These are phyloP conservation scores for Begonia masoniana DNA, from an alignment of 306 rosid genomes.

Conservation along the genomic window DNA sequence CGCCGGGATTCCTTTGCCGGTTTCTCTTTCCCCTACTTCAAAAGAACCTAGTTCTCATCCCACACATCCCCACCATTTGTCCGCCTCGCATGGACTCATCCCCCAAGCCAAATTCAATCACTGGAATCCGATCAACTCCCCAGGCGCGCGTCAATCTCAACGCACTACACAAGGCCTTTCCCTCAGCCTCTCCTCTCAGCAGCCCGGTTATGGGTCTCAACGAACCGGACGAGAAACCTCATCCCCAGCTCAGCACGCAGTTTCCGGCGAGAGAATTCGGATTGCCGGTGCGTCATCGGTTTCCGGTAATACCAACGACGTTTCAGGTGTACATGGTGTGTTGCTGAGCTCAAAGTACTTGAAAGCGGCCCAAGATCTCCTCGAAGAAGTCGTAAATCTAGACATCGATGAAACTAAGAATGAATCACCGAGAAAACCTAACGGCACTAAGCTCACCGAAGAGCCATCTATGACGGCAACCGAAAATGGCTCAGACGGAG, in stretches of 20 bases:
- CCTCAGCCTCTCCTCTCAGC: slow-evolving; percentile 64
- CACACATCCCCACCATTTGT: slow-evolving; percentile 37
- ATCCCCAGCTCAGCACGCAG: slow-evolving; percentile 8
- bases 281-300: too few species aligned
- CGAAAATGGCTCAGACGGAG: slow-evolving; percentile 36
- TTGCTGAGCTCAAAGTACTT: slow-evolving; percentile 70
- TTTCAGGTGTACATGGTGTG: slow-evolving; percentile 66
- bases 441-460: slow-evolving; percentile 29
- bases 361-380: slow-evolving; percentile 80
- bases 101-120: slow-evolving; percentile 56
- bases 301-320: slow-evolving; percentile 47
- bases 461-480: slow-evolving; percentile 38
- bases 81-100: slow-evolving; percentile 72
- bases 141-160: slow-evolving; percentile 64
- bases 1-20: slow-evolving; percentile 47
- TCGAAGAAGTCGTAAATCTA: slow-evolving; percentile 76
- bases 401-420: slow-evolving; percentile 32
- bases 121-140: slow-evolving; percentile 48
- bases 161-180: slow-evolving; percentile 66
- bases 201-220: slow-evolving; percentile 27
- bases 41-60: slow-evolving; percentile 48
- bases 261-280: slow-evolving; percentile 47
- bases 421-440: slow-evolving; percentile 29
- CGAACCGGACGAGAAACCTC: slow-evolving; percentile 22
- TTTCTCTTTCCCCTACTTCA: slow-evolving; percentile 2